Base-by-base conservation (phyloP, 2,329 filamentous ascomycete genomes). In the Metarhizium guizhouense region DNA sequence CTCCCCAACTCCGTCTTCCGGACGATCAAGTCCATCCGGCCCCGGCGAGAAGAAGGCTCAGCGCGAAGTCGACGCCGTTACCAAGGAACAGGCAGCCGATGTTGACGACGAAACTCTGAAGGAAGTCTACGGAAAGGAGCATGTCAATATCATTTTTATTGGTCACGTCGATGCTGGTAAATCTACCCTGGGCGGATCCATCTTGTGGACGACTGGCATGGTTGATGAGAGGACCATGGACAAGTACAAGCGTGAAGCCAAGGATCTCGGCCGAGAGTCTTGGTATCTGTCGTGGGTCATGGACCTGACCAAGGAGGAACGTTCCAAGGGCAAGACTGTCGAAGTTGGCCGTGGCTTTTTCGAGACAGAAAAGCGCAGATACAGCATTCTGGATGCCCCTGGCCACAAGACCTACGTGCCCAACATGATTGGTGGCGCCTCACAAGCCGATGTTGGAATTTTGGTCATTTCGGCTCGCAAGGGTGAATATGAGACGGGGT, bases 231-330 rank as follows among this genome's bases (percentile, higher is more conserved):
- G 94, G 70, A 99, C 94, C 40, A 84, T 99, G 80, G 94, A 99
- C 54, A 99, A 99, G 75, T 96, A 96, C 79, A 96, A 93, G 82
- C 85, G 84, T 64, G 95, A 99, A 67, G 93, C 94, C 52, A 97
- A 96, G 78, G 94, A 97, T 11, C 81, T 94, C 61, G 94, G 94
- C 54, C 88, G 92, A 76, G 94, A 97, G 76, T 95, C 93, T 3
- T 99, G 94, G 94, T 99, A 97, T 72, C 81, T 99, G 25, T 99
- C 94, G 47, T 99, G 95, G 94, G 95, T 92, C 59, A 82, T 99
- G 65, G 94, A 99, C 80, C 72, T 97, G 71, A 99, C 91, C 63
- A 96, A 93, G 73, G 95, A 99, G 72, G 94, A 99, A 71, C 84
- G 95, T 67, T 79, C 89, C 53, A 95, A 97, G 80, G 94, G 94